A percentile compares a stretch with the other conserved stretches of the same genome.
These are phyloP conservation scores for Mimosa pudica DNA, from an alignment of 306 rosid species.

Conservation along the genomic window DNA sequence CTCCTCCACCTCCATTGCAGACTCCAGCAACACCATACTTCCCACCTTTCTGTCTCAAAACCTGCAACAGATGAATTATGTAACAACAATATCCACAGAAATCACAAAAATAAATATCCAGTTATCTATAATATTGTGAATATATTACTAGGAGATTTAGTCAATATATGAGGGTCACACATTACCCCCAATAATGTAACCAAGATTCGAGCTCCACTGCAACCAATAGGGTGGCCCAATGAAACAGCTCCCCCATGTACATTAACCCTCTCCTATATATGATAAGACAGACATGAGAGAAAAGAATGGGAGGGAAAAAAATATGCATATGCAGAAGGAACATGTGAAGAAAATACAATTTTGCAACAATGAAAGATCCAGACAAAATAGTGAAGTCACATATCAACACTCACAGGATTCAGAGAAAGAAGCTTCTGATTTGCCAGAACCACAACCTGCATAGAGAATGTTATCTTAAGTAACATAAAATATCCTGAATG, in stretches of 20 bases:
- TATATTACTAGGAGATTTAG: neutral
- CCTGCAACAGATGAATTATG: conserved; percentile 54
- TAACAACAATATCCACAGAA: conserved; percentile 22
- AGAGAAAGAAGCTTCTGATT: conserved; percentile 90
- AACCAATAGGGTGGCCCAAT: conserved; percentile 93
- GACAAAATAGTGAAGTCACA: conserved; percentile 24
- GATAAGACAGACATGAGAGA: conserved; percentile 35
- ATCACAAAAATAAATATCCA: neutral
- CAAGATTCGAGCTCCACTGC: conserved; percentile 98
- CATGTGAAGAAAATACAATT: conserved; percentile 21
- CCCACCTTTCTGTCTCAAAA: conserved; percentile 75
- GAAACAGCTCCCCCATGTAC: conserved; percentile 93
- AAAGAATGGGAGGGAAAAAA: conserved; percentile 20
- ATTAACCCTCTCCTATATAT: conserved; percentile 75
- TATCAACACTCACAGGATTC: conserved; percentile 69
- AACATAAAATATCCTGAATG: conserved; percentile 24
- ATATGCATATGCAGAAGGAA: conserved; percentile 15
- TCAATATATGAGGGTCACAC: conserved; percentile 9
- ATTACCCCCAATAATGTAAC: conserved; percentile 89
- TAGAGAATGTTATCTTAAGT: conserved; percentile 12
- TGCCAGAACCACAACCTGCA: conserved; percentile 91
- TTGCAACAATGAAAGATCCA: neutral
- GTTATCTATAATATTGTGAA: neutral
- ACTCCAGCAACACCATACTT: conserved; percentile 80
- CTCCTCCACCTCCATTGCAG: conserved; percentile 99